Evolutionary conservation across 345 rosid species (phyloP).

Genomic region (Dimocarpus longan): DNA sequence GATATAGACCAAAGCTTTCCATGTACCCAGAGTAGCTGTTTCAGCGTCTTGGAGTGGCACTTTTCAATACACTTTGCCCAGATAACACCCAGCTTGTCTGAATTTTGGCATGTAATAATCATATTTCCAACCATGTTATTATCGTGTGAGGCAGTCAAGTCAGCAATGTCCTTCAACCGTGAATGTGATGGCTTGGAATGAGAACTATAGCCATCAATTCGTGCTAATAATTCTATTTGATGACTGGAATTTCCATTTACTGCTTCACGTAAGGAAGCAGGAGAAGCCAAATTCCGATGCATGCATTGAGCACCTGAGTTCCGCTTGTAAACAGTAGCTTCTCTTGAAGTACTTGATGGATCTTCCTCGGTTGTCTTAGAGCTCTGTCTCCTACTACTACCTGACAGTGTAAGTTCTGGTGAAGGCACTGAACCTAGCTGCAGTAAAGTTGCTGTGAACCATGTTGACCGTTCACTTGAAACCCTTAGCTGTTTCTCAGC

Average conservation of each 20-base stretch:
- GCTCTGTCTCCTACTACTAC: constrained; percentile 85
- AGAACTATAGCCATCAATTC: constrained; percentile 38
- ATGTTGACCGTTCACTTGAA: constrained; percentile 90
- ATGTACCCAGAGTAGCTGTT: constrained; percentile 75
- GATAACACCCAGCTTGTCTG: constrained; percentile 62
- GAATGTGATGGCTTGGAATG: constrained; percentile 47
- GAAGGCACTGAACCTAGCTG: constrained; percentile 94
- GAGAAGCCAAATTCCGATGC: constrained; percentile 52
- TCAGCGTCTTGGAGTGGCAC: constrained; percentile 90
- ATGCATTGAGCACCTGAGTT: constrained; percentile 54
- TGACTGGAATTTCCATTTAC: constrained; percentile 44
- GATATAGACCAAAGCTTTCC: constrained; percentile 82
- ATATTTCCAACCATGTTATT: constrained; percentile 40
- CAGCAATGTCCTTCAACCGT: constrained; percentile 35
- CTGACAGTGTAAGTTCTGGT: constrained; percentile 66
- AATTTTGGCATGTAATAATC: constrained; percentile 47
- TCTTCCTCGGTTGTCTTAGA: constrained; percentile 83
- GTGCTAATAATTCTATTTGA: constrained; percentile 43
- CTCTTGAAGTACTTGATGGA: constrained; percentile 71
- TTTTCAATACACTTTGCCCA: constrained; percentile 84
- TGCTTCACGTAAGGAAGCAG: constrained; percentile 52
- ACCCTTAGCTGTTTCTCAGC: constrained; percentile 90
- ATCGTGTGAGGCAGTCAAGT: constrained; percentile 43
- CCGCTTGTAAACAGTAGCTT: constrained; percentile 53
- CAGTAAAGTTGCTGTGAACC: constrained; percentile 93